A percentile compares a stretch with the other conserved stretches of the same genome.
Evolutionary conservation across 2,329 filamentous ascomycete genomes (phyloP).

Genomic region (Dactylonectria estremocensis): DNA sequence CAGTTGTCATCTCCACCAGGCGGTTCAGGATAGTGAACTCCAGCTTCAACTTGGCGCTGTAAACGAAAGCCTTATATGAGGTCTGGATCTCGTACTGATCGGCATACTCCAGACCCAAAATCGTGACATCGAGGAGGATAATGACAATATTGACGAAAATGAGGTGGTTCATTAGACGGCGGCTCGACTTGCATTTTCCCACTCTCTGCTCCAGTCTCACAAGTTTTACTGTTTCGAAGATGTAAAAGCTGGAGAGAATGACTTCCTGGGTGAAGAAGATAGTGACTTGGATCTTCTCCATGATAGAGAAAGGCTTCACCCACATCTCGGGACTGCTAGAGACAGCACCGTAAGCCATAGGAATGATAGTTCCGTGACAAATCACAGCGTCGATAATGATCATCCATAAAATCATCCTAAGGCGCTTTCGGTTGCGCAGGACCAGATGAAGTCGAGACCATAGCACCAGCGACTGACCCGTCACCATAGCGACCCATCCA

Average conservation of each 20-base stretch:
- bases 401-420: conserved; percentile 68
- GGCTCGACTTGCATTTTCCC: conserved; percentile 38
- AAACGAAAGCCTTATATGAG: conserved; percentile 55
- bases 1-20: conserved; percentile 52
- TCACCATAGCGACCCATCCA: conserved; percentile 66
- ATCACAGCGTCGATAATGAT: conserved; percentile 69
- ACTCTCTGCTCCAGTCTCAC: conserved; percentile 58
- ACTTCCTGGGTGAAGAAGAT: conserved; percentile 65
- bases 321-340: conserved; percentile 42
- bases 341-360: conserved; percentile 69
- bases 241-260: conserved; percentile 67
- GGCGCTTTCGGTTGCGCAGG: conserved; percentile 63
- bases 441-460: conserved; percentile 76
- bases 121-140: conserved; percentile 60
- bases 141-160: conserved; percentile 62
- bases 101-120: conserved; percentile 56
- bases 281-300: conserved; percentile 62
- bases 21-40: conserved; percentile 59
- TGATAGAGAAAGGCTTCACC: conserved; percentile 56
- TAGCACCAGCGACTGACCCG: conserved; percentile 73
- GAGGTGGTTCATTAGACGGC: conserved; percentile 55
- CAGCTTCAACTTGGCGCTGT: conserved; percentile 58
- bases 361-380: conserved; percentile 67
- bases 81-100: conserved; percentile 55
- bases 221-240: conserved; percentile 66